Conservation (phyloP, 345 rosid species). For the Erysimum cheiranthoides region DNA sequence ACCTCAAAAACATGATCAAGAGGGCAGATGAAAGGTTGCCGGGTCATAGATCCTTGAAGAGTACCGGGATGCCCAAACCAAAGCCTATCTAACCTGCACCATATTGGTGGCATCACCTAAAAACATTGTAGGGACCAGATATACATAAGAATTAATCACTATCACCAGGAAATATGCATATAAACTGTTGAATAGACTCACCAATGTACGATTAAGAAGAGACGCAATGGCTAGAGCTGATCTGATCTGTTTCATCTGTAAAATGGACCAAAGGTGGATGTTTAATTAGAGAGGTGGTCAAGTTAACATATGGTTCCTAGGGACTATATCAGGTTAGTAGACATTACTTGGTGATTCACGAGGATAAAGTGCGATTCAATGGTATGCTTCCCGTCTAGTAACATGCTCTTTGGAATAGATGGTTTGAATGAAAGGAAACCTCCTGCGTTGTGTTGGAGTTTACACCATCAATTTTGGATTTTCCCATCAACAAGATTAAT, state of each 20-base stretch:
- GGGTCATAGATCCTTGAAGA: slow-evolving; percentile 85
- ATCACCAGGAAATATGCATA: slow-evolving; percentile 12
- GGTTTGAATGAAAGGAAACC: slow-evolving; percentile 92
- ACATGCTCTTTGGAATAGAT: slow-evolving; percentile 77
- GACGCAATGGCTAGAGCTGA: slow-evolving; percentile 89
- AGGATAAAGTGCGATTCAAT: slow-evolving; percentile 79
- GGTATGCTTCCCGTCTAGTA: slow-evolving; percentile 87
- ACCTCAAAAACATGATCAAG: slow-evolving; percentile 99
- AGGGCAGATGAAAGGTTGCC: slow-evolving; percentile 96
- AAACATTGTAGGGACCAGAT: slow-evolving; percentile 33
- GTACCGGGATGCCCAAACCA: slow-evolving; percentile 99
- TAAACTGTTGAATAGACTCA: slow-evolving; percentile 50
- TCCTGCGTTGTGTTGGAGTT: slow-evolving; percentile 57
- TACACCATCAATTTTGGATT: slow-evolving; percentile 11
- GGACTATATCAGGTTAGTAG: slow-evolving; percentile 38
- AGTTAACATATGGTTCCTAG: slow-evolving; percentile 29
- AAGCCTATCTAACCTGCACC: slow-evolving; percentile 98
- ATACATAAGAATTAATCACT: slow-evolving; percentile 23
- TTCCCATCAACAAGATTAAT: slow-evolving; percentile 18
- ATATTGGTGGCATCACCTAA: slow-evolving; percentile 96
- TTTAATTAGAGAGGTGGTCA: slow-evolving; percentile 27
- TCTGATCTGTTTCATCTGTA: slow-evolving; percentile 92
- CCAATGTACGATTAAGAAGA: slow-evolving; percentile 87
- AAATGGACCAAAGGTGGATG: slow-evolving; percentile 35
- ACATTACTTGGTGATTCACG: slow-evolving; percentile 80